Evolutionary conservation across 2,329 filamentous ascomycete genomes (phyloP).

Genomic region (Fusarium scirpi): DNA sequence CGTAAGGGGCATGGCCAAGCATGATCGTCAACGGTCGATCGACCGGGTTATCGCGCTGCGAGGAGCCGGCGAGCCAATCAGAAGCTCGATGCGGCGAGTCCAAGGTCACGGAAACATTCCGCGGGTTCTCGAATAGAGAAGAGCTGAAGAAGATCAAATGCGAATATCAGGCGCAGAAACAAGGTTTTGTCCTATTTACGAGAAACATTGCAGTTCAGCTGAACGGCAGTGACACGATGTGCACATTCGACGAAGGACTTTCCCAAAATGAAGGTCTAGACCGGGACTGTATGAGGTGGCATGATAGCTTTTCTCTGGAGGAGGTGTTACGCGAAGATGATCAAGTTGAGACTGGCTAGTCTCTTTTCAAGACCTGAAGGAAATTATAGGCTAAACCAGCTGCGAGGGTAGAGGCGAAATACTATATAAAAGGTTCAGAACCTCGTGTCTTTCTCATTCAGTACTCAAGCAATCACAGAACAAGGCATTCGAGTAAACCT

Average conservation of each 20-base stretch:
- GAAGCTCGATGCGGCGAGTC: not conserved
- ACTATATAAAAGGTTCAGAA: conserved; percentile 10
- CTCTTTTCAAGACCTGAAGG: not conserved
- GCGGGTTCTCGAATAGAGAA: not conserved
- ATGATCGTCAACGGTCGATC: conserved; percentile 21
- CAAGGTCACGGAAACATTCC: conserved; percentile 1
- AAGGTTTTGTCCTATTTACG: conserved; percentile 3
- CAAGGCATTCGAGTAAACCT: not conserved
- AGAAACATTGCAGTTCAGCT: conserved; percentile 19
- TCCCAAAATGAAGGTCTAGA: not conserved
- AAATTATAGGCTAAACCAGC: not conserved
- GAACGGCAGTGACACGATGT: conserved; percentile 6
- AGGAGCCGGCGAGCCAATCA: conserved; percentile 1
- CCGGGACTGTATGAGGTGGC: not conserved
- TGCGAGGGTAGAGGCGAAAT: not conserved
- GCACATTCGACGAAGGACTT: not conserved
- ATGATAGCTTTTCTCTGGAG: not conserved
- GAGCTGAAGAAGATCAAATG: conserved; percentile 37
- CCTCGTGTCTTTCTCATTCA: not conserved
- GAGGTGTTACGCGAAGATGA: conserved; percentile 8
- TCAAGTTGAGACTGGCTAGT: conserved; percentile 28
- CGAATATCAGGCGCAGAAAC: not conserved
- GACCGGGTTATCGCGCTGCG: conserved; percentile 7
- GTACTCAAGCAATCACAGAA: not conserved
- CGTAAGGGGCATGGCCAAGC: conserved; percentile 6